Conservation (phyloP, 176 grass and related monocot species). For the Avena insularis region DNA sequence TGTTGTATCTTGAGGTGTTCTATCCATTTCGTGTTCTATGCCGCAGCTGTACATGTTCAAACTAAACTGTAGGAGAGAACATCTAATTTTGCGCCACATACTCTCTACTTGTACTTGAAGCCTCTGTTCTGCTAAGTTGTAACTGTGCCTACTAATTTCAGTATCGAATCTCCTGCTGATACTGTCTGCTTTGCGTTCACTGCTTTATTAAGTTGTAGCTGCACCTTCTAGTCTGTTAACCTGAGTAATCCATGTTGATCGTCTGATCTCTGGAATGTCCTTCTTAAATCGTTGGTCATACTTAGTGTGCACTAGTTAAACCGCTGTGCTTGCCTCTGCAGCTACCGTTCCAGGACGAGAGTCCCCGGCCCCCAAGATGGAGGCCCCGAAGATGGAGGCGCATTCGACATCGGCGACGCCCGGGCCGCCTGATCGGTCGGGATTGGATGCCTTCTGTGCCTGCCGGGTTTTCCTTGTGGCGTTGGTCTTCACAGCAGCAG, state of each 20-base stretch:
- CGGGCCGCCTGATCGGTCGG: background rate
- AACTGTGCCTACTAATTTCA: conserved; percentile 20
- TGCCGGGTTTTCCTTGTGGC: conserved; percentile 21
- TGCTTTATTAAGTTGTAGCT: background rate
- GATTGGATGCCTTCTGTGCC: background rate
- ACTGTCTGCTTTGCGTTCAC: background rate
- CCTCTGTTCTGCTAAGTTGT: background rate
- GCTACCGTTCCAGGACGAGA: conserved; percentile 24
- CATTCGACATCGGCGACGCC: background rate
- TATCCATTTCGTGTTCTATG: background rate
- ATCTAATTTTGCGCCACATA: background rate
- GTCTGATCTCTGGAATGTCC: background rate
- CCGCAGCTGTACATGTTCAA: background rate
- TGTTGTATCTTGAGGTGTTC: background rate
- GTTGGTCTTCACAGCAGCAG: conserved; percentile 8
- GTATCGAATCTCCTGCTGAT: background rate
- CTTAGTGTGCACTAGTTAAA: background rate
- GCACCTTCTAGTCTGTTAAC: background rate
- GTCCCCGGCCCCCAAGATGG: background rate
- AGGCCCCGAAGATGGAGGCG: background rate
- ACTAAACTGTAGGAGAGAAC: background rate
- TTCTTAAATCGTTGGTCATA: background rate
- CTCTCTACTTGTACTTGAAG: background rate
- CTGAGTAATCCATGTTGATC: background rate
- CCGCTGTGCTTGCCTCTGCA: conserved; percentile 21